Percentiles rank a stretch among this genome's conserved stretches.
Conservation (phyloP, 108 stramenopile genomes). For the Seminavis robusta region DNA sequence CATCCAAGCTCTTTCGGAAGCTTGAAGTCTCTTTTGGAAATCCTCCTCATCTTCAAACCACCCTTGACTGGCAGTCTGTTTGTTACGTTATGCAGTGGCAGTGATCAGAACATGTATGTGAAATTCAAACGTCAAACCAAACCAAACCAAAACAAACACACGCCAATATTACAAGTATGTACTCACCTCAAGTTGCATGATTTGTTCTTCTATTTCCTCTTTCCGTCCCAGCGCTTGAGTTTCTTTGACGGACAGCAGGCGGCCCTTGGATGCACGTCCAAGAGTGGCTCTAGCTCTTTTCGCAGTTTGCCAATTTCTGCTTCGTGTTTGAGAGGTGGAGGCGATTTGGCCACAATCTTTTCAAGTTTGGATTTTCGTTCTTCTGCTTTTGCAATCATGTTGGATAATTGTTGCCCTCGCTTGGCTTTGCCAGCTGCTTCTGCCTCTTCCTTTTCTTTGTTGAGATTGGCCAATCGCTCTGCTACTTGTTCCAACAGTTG, state of each 20-base stretch:
- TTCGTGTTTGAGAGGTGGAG: slow-evolving; percentile 56
- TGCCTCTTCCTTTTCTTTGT: slow-evolving; percentile 53
- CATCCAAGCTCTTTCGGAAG: slow-evolving; percentile 25
- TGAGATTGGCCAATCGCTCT: slow-evolving; percentile 47
- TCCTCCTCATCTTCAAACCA: slow-evolving; percentile 83
- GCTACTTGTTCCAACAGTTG: slow-evolving; percentile 57
- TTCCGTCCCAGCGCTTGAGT: slow-evolving; percentile 62
- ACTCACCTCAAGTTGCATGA: slow-evolving; percentile 50
- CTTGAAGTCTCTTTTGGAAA: slow-evolving; percentile 55
- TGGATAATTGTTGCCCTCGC: slow-evolving; percentile 39
- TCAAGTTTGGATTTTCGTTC: slow-evolving; percentile 49
- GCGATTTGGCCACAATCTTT: slow-evolving; percentile 30
- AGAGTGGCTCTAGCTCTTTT: slow-evolving; percentile 57
- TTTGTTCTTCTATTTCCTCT: slow-evolving; percentile 71
- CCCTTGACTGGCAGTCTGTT: slow-evolving; percentile 43
- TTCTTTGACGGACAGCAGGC: slow-evolving; percentile 69
- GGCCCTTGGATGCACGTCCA: slow-evolving; percentile 63
- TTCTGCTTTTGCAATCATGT: slow-evolving; percentile 39
- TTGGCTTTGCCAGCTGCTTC: slow-evolving; percentile 54
- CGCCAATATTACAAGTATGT: neutral
- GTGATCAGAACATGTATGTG: neutral
- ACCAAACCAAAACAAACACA: neutral
- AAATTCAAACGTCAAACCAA: neutral
- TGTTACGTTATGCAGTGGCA: too few relatives aligned
- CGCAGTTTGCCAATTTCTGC: slow-evolving; percentile 53